Base-by-base conservation (phyloP, 108 stramenopile genomes). In the Nannochloropsis oceanica region DNA sequence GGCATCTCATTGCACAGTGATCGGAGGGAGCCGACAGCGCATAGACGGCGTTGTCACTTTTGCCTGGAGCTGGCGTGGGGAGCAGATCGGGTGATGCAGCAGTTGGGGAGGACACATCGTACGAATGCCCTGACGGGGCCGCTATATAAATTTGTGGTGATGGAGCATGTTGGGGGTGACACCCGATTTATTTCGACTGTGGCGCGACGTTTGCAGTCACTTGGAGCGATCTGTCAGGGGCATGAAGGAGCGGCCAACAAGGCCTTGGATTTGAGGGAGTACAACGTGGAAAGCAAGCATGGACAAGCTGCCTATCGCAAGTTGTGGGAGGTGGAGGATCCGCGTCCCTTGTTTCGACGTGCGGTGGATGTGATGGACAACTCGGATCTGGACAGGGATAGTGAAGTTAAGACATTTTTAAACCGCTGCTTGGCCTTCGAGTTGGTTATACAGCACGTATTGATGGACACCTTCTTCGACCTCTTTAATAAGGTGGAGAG, bases 51-150 rank as follows among this genome's bases (percentile, higher is more conserved):
- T 8, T 91, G 94, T 20, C 95, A 95, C 87, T 92, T 94, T 44
- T 95, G 94, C 44, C 90, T 95, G 44, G 95, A 95, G 88, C 91
- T 95, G n/a, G 93, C 95, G 5, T 95, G 95, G 95, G 91, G 93
- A 14, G 95, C 95, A 5, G 95, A 95, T 87, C 94, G 93, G 87
- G 94, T 94, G 8, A 93, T 95, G n/a, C 94, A 95, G 90, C 95
- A 95, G 81, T 87, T 95, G 26, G 95, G 95, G 10, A 86, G 95
- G 27, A 86, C 92, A n/a, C 95, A 95, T 88, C 90, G 95, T 25
- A 88, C 93, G 82, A 93, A 91, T n/a, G 93, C 93, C 86, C 80
- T 42, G 25, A 84, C 87, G 20, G 94, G 92, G 1, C 94, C 94
- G 42, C 86, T 91, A n/a, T 94, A 93, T 87, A 89, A 92, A 82